Evolutionary conservation across 192 early-diverging fungal species (phyloP).

Genomic region (Coemansia sp.): DNA sequence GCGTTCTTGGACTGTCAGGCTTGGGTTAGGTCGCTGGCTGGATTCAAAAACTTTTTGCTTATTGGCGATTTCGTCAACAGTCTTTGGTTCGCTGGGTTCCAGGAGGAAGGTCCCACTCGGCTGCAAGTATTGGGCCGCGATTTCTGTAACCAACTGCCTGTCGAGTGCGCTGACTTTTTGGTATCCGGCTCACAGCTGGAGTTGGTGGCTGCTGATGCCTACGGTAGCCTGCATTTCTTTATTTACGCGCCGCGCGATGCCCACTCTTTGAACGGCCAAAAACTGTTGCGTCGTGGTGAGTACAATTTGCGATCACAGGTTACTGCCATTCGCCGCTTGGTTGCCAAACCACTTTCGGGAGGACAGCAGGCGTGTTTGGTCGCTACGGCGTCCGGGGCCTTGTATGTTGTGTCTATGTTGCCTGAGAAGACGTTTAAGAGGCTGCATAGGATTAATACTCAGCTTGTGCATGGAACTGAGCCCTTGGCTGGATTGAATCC

Average conservation of each 20-base stretch:
- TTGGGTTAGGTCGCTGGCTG: slow-evolving; percentile 78
- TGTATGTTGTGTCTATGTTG: slow-evolving; percentile 59
- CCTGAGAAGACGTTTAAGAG: slow-evolving; percentile 94
- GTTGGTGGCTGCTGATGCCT: slow-evolving; percentile 75
- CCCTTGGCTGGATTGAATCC: slow-evolving; percentile 92
- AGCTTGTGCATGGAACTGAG: slow-evolving; percentile 79
- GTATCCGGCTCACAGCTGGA: slow-evolving; percentile 76
- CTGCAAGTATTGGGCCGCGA: slow-evolving; percentile 89
- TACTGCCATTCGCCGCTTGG: slow-evolving; percentile 66
- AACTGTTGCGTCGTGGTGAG: slow-evolving; percentile 88
- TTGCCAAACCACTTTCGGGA: slow-evolving; percentile 22
- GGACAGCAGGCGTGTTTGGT: slow-evolving; percentile 58
- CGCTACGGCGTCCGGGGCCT: slow-evolving; percentile 30
- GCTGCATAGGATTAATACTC: slow-evolving; percentile 78
- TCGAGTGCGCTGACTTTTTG: slow-evolving; percentile 74
- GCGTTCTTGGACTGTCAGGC: slow-evolving; percentile 95
- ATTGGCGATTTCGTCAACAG: slow-evolving; percentile 87
- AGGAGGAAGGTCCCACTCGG: slow-evolving; percentile 90
- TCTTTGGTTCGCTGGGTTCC: slow-evolving; percentile 90
- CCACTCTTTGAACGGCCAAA: slow-evolving; percentile 86
- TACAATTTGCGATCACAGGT: slow-evolving; percentile 82
- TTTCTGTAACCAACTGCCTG: slow-evolving; percentile 69
- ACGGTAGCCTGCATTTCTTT: slow-evolving; percentile 77
- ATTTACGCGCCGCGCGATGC: slow-evolving; percentile 87
- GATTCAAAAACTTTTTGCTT: slow-evolving; percentile 88